phyloP scores from a whole-genome alignment of 306 rosid genomes.

The Abrus precatorius region DNA sequence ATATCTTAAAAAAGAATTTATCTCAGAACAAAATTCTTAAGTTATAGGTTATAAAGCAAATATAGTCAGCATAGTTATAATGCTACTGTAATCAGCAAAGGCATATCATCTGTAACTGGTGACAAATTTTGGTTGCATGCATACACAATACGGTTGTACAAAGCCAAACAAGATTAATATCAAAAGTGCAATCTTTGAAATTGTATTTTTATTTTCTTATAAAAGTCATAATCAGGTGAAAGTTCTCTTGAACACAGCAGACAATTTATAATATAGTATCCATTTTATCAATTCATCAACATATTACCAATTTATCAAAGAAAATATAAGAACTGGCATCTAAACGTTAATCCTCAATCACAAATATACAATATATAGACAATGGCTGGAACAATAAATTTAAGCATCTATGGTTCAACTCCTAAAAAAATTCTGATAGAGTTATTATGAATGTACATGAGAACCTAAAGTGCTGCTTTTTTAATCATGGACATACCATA shows the following conservation, averaged over 20 bases:
- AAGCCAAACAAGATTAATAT: background rate
- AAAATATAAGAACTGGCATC: slow-evolving; percentile 4
- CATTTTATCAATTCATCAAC: slow-evolving; percentile 6
- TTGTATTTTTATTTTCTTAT: background rate
- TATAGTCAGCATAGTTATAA: background rate
- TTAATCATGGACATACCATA: background rate
- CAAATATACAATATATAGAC: background rate
- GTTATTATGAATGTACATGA: background rate
- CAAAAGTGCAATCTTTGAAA: slow-evolving; percentile 1
- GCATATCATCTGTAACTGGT: slow-evolving; percentile 8
- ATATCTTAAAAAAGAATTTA: too few species aligned
- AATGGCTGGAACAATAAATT: background rate
- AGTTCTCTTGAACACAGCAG: background rate
- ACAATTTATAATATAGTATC: background rate
- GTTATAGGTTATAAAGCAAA: background rate
- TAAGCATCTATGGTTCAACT: slow-evolving; percentile 10
- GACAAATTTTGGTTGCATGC: slow-evolving; percentile 18
- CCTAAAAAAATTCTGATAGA: background rate
- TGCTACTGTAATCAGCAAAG: background rate
- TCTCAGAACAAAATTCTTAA: too few species aligned
- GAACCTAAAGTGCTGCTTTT: background rate
- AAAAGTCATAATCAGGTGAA: background rate
- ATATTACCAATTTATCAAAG: background rate
- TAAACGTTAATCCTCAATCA: background rate
- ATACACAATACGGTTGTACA: background rate